Percentiles rank a stretch among this genome's conserved stretches.
These are phyloP conservation scores for Phanerodontia chrysosporium DNA, from an alignment of 768 basidiomycete genomes.

Conservation along the genomic window DNA sequence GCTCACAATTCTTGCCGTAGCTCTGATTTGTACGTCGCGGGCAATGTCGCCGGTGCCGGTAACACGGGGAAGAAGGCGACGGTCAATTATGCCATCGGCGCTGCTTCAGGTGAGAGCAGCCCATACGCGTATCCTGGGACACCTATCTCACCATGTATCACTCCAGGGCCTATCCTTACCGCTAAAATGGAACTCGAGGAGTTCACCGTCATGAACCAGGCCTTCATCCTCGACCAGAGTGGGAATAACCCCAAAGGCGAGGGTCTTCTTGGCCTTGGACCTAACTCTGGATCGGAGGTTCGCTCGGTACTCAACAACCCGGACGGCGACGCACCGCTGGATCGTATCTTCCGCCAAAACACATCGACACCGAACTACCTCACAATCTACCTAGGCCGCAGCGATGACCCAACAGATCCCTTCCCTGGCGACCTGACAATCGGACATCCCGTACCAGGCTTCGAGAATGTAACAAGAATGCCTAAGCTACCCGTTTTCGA, in stretches of 20 bases:
- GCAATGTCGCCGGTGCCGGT: slow-evolving; percentile 19
- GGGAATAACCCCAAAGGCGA: slow-evolving; percentile 16
- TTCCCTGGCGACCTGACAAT: slow-evolving; percentile 29
- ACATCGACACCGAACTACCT: slow-evolving; percentile 27
- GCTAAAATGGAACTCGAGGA: slow-evolving; percentile 24
- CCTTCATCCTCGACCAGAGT: slow-evolving; percentile 21
- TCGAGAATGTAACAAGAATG: slow-evolving; percentile 23
- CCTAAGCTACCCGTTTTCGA: slow-evolving; percentile 25
- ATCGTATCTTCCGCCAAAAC: slow-evolving; percentile 29
- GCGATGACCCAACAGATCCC: slow-evolving; percentile 24
- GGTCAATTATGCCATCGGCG: slow-evolving; percentile 22
- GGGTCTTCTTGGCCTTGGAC: slow-evolving; percentile 30
- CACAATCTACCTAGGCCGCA: slow-evolving; percentile 27
- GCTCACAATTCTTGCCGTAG: slow-evolving; percentile 10
- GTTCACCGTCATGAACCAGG: slow-evolving; percentile 24
- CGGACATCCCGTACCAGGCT: slow-evolving; percentile 23
- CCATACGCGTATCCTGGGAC: not conserved
- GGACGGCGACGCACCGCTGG: slow-evolving; percentile 25
- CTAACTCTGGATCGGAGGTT: slow-evolving; percentile 24
- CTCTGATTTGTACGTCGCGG: slow-evolving; percentile 29
- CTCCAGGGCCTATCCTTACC: slow-evolving; percentile 21
- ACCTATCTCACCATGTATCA: not conserved
- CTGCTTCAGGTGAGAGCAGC: slow-evolving; percentile 14
- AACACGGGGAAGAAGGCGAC: slow-evolving; percentile 17
- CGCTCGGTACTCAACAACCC: slow-evolving; percentile 13